Evolutionary conservation across 495 filamentous ascomycete species (phyloP).

Genomic region (Arthonia radiata): DNA sequence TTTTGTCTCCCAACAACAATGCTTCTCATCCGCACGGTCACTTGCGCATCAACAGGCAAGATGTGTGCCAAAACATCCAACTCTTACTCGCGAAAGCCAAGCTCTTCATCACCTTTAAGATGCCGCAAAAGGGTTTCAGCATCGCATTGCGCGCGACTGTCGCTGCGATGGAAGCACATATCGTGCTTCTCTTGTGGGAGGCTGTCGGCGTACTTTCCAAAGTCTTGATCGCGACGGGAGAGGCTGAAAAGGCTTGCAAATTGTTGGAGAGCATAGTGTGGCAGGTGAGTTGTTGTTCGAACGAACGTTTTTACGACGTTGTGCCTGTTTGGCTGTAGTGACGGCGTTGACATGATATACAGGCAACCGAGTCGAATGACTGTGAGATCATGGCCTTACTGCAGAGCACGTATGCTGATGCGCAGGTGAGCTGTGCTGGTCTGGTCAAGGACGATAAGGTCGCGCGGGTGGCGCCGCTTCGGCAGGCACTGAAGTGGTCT

Average conservation of each 20-base stretch:
- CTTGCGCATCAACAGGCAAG: too few species aligned
- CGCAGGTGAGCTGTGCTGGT: too few species aligned
- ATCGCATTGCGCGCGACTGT: slow-evolving; percentile 57
- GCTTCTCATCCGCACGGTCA: too few species aligned
- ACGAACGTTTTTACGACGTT: too few species aligned
- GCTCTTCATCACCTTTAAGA: slow-evolving; percentile 42
- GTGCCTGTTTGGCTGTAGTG: too few species aligned
- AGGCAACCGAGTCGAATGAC: too few species aligned
- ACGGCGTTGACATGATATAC: too few species aligned
- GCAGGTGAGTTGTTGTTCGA: slow-evolving; percentile 23
- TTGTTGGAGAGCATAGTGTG: slow-evolving; percentile 55
- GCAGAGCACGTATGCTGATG: too few species aligned
- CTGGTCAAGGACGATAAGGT: too few species aligned
- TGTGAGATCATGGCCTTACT: too few species aligned
- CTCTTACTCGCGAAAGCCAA: slow-evolving; percentile 54
- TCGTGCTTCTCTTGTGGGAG: slow-evolving; percentile 55
- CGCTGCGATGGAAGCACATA: slow-evolving; percentile 43
- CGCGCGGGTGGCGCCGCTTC: too few species aligned
- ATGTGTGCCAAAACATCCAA: slow-evolving; percentile 48
- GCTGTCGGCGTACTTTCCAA: slow-evolving; percentile 42
- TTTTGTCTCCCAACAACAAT: slow-evolving; percentile 16
- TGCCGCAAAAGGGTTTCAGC: slow-evolving; percentile 61
- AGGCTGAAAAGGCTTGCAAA: slow-evolving; percentile 43
- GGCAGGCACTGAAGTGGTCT: too few species aligned
- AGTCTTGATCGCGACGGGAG: slow-evolving; percentile 43